Evolutionary conservation across 306 rosid species (phyloP), one percentile per base, ranked within the genome.

Genomic region (Astragalus glycyphyllos): DNA sequence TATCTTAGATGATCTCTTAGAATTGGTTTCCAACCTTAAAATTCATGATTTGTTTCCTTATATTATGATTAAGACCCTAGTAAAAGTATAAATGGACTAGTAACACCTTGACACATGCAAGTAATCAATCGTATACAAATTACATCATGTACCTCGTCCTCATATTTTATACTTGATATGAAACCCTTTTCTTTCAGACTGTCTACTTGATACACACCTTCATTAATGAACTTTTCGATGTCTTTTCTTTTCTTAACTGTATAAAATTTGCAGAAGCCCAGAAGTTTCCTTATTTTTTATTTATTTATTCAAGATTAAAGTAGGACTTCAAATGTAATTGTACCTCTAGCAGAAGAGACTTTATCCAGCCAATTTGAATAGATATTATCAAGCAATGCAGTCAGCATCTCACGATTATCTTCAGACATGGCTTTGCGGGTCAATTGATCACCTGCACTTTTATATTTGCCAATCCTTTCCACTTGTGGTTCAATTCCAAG

Each of bases 401-500:
- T 89, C 81, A 94, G 71, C 99, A 91, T 87, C 88, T 87, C 99
- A 69, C 88, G 86, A 35, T 84, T 86, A 76, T 87, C 96, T 63
- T 89, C 84, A 41, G 97, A 82, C 85, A 94, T 87, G 41, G 86
- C 80, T 72, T 66, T 94, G 54, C 94, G 84, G 16, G 82, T 78
- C 42, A 94, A 96, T 66, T 86, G 96, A 85, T 94, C 99, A 44
- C 95, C 99, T 4, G 93, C 85, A 72, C 97, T 93, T 87, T 94
- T 90, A 81, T 89, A 94, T 76, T 91, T 94, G 54, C 99, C 99
- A 79, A 94, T 82, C 86, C 90, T 89, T 74, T 84, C 92, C 55
- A 94, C 88, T 73, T 91, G 88, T 60, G 99, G 99, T 79, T 89
- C 97, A 75, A 94, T 80, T 75, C 99, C 97, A 34, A 86, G 65